A percentile compares a stretch with the other conserved stretches of the same genome.
Evolutionary conservation across 225 moss, liverwort and hornwort genomes (phyloP).

Genomic region (Anthoceros angustus): DNA sequence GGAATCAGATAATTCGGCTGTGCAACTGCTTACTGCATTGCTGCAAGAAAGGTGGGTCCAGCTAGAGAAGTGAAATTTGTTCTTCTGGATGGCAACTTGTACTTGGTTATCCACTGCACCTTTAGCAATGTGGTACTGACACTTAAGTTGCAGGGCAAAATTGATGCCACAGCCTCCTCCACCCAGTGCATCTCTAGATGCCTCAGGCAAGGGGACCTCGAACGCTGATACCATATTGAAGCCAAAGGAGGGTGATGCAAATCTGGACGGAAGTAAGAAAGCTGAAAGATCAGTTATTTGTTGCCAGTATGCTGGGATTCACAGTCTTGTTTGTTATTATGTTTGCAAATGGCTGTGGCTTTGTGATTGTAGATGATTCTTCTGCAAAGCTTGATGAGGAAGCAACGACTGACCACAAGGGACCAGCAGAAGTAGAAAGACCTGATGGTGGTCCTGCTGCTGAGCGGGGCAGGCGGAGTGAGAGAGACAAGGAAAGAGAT

Average conservation of each 20-base stretch:
- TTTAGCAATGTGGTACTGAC: neutral
- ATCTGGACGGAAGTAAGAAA: conserved; percentile 54
- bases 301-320: neutral
- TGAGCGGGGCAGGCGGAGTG: conserved; percentile 63
- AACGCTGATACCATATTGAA: conserved; percentile 30
- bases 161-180: conserved; percentile 81
- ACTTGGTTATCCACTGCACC: neutral
- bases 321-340: neutral
- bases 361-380: conserved; percentile 35
- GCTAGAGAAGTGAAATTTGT: neutral
- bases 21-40: conserved; percentile 52
- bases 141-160: conserved; percentile 34
- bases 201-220: conserved; percentile 31
- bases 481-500: conserved; percentile 75
- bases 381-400: conserved; percentile 71
- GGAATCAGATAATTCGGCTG: conserved; percentile 60
- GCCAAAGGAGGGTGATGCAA: conserved; percentile 58
- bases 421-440: conserved; percentile 38
- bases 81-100: neutral
- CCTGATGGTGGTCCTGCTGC: conserved; percentile 50
- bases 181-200: conserved; percentile 38
- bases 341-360: neutral
- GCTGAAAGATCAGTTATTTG: conserved; percentile 20
- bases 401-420: conserved; percentile 54
- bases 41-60: conserved; percentile 59